Conservation (phyloP, 306 rosid genomes). For the Potentilla sterilis region DNA sequence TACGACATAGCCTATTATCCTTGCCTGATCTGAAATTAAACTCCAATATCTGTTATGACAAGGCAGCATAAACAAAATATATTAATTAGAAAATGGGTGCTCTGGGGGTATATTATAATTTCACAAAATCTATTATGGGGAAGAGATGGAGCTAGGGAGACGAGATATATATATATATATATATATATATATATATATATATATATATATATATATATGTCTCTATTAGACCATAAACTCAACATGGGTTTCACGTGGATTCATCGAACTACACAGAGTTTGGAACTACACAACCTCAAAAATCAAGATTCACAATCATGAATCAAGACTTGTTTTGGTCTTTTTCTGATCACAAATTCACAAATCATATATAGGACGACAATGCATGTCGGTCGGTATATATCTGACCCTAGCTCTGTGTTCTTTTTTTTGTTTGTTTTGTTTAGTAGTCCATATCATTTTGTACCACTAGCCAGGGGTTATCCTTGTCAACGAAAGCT, state of each 20-base stretch:
- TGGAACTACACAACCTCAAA: background rate
- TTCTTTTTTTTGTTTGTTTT: background rate
- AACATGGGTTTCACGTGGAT: background rate
- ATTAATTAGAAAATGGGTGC: background rate
- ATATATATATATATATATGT: too few relatives aligned
- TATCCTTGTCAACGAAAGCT: background rate
- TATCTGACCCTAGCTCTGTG: background rate
- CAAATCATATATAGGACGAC: background rate
- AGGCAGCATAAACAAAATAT: background rate
- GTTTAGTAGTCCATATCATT: background rate
- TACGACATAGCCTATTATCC: background rate
- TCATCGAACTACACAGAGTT: conserved; percentile 1
- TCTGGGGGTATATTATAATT: background rate
- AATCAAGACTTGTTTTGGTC: background rate
- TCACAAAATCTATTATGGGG: background rate
- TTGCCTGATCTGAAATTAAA: background rate
- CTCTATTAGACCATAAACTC: background rate
- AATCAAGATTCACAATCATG: conserved; percentile 3
- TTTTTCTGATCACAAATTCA: background rate
- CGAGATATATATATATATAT: too few relatives aligned
- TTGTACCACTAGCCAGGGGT: background rate
- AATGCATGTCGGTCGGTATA: background rate
- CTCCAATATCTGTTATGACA: background rate
- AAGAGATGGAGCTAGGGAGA: background rate
- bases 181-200: too few relatives aligned